Base-by-base conservation (phyloP, 1,284 basidiomycete genomes). In the Puccinia polysora region DNA sequence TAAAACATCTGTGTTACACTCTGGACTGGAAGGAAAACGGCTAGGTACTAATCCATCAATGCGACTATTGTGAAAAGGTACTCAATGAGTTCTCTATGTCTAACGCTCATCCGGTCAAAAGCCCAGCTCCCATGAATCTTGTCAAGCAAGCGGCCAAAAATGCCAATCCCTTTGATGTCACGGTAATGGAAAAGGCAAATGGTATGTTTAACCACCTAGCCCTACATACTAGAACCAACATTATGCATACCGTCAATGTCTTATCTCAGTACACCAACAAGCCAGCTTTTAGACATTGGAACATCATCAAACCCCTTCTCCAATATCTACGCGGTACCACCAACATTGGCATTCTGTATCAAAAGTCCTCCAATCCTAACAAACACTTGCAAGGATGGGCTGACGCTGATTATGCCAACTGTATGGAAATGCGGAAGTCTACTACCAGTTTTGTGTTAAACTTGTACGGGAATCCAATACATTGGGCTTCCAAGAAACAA, bases 1-100 rank as follows among this genome's bases (percentile, higher is more conserved):
- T 32, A 2, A 38, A 63, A 23, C 38, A 63, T 49, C 40, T 63
- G n/a, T 38, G 59, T 15, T 63, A 63, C 47, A 18, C 3, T 43
- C n/a, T 63, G 4, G 28, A 49, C n/a, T 63, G 38, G 40, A 7
- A n/a, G n/a, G 28, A 38, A 28, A 20, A 63, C 38, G 23, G 49
- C 7, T 28, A 38, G 2, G 4, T 49, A 5, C 4, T 64, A 28
- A 10, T 64, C 20, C 62, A 64, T 52, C 62, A 64, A 23, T 25
- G 18, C 23, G 34, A 4, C 3, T 43, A 60, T 36, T n/a, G n/a
- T 14, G 58, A 60, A n/a, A 60, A 60, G 53, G 15, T n/a, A 20
- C 53, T 32, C 15, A 4, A 20, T 2, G 52, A 3, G 5, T 32
- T 58, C 32, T 36, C 34, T 2, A 58, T 38, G 55, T 2, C n/a